These are phyloP conservation scores for Erysimum pusillum DNA, from an alignment of 441 rosid species.

Conservation along the genomic window DNA sequence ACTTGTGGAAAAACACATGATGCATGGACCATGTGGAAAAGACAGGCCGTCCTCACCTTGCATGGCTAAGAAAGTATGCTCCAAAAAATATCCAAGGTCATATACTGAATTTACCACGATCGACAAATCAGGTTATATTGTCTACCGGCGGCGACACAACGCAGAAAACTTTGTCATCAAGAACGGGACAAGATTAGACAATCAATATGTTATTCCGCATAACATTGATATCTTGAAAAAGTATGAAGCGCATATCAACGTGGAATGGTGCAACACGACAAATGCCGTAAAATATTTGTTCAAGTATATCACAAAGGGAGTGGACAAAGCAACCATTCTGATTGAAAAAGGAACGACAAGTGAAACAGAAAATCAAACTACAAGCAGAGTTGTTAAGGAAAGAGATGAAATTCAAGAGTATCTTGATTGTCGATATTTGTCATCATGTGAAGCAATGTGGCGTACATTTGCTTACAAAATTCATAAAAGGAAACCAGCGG, in stretches of 20 bases:
- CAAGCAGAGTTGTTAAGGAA: not conserved
- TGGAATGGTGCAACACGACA: slow-evolving; percentile 6
- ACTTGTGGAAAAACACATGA: not conserved
- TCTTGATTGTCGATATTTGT: too few relatives aligned
- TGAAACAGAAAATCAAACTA: not conserved
- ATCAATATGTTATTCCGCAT: not conserved
- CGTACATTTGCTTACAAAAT: not conserved
- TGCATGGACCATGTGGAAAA: not conserved
- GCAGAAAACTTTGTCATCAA: not conserved
- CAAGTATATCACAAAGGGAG: too few relatives aligned
- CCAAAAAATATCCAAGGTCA: not conserved
- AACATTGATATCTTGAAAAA: not conserved
- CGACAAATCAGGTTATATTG: not conserved
- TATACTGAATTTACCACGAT: not conserved
- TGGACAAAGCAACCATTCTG: not conserved
- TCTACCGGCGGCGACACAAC: not conserved
- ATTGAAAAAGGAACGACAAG: not conserved
- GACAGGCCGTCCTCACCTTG: not conserved
- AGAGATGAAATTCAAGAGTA: not conserved
- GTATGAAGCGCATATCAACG: not conserved
- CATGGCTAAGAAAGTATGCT: not conserved
- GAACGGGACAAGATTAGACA: not conserved
- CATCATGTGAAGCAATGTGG: slow-evolving; percentile 1
- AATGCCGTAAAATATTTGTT: not conserved
- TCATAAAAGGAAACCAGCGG: slow-evolving; percentile 1